These are phyloP conservation scores for Boletus rufocinnamomeus DNA, from an alignment of 768 basidiomycete species.

Conservation along the genomic window DNA sequence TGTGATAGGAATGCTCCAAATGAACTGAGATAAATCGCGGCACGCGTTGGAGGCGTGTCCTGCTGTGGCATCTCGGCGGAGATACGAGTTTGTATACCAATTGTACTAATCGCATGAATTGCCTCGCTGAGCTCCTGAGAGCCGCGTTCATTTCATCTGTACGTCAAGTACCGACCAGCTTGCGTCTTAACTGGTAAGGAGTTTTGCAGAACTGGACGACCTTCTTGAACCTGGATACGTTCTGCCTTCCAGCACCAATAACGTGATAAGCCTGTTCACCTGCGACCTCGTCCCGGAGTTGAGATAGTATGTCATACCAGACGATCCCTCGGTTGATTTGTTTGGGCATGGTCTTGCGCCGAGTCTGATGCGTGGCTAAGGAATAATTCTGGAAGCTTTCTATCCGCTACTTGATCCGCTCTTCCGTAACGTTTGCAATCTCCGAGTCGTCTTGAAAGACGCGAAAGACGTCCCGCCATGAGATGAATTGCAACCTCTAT, in stretches of 20 bases:
- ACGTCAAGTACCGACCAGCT: slow-evolving; percentile 21
- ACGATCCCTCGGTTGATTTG: slow-evolving; percentile 11
- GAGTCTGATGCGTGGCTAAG: neutral
- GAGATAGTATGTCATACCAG: slow-evolving; percentile 14
- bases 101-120: slow-evolving; percentile 18
- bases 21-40: neutral
- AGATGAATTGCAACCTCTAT: slow-evolving; percentile 4
- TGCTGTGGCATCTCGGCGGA: too few relatives aligned
- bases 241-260: neutral
- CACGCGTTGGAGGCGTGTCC: neutral
- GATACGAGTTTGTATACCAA: slow-evolving; percentile 24
- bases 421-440: slow-evolving; percentile 1
- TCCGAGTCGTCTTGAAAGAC: slow-evolving; percentile 4
- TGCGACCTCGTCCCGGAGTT: slow-evolving; percentile 10
- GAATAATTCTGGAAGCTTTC: neutral
- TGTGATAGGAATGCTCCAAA: neutral
- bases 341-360: neutral
- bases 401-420: neutral
- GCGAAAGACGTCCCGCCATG: slow-evolving; percentile 2
- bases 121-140: slow-evolving; percentile 24
- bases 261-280: slow-evolving; percentile 11
- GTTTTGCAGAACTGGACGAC: slow-evolving; percentile 5
- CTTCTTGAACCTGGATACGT: neutral
- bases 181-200: neutral
- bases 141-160: slow-evolving; percentile 15